Conservation (phyloP, 352 stramenopile species). For the Phytophthora pseudosyringae region DNA sequence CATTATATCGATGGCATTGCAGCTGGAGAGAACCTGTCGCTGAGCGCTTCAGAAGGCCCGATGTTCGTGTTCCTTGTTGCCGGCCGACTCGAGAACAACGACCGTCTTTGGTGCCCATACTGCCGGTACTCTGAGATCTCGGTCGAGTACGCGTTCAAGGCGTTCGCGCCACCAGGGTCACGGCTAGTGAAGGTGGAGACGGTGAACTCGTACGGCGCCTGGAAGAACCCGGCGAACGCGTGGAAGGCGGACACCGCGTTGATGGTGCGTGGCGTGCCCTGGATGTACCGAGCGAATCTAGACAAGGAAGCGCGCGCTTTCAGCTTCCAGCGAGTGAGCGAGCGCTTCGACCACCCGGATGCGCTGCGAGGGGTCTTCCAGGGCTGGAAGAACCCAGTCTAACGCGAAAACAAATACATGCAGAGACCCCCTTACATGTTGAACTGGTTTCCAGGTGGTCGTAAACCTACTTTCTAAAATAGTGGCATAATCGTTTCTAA, state of each 20-base stretch:
- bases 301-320: conserved; percentile 35
- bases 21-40: conserved; percentile 16
- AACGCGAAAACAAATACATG: conserved; percentile 1
- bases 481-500: conserved; percentile 6
- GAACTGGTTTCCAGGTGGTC: conserved; percentile 4
- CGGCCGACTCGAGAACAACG: conserved; percentile 60
- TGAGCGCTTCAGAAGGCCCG: conserved; percentile 37
- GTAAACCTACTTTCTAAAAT: conserved; percentile 4
- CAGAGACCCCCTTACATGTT: background rate
- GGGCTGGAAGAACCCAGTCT: conserved; percentile 36
- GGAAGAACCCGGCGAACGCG: conserved; percentile 72
- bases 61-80: conserved; percentile 79
- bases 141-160: conserved; percentile 78
- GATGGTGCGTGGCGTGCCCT: conserved; percentile 64
- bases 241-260: conserved; percentile 65
- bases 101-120: conserved; percentile 81
- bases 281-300: conserved; percentile 55
- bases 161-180: conserved; percentile 60
- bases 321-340: conserved; percentile 21
- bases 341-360: conserved; percentile 34
- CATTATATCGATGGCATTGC: conserved; percentile 51
- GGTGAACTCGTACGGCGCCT: conserved; percentile 60
- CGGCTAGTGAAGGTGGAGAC: conserved; percentile 66
- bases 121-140: conserved; percentile 73
- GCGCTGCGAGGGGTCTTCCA: conserved; percentile 36